Evolutionary conservation across 176 grass and related monocot species (phyloP).

Genomic region (Oryza nivara): DNA sequence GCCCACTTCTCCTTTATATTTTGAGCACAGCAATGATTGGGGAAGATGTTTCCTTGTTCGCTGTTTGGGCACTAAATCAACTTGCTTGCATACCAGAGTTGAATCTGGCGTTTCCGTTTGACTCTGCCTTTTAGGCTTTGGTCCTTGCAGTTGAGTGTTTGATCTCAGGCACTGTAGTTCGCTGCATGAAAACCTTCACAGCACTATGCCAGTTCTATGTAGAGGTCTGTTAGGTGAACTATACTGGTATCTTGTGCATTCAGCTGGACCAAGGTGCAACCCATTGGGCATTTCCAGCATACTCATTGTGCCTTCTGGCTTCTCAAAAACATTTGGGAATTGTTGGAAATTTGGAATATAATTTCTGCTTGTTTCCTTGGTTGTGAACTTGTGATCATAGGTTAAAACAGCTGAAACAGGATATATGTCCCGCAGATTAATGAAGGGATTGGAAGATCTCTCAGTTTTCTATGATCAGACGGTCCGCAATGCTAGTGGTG

Average conservation of each 20-base stretch:
- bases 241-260: background rate
- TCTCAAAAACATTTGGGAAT: background rate
- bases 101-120: background rate
- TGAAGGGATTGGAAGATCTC: conserved; percentile 97
- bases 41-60: too few species aligned
- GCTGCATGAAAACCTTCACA: conserved; percentile 8
- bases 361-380: conserved; percentile 38
- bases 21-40: too few species aligned
- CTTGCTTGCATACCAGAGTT: background rate
- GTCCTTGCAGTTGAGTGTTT: background rate
- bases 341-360: conserved; percentile 12
- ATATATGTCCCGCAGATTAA: conserved; percentile 96
- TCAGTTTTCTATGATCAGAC: conserved; percentile 96
- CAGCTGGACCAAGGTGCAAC: background rate
- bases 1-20: background rate
- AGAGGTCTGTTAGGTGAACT: background rate
- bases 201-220: background rate
- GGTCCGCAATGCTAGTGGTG: conserved; percentile 84
- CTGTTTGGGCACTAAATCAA: background rate
- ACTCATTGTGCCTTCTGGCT: background rate
- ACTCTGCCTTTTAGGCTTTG: background rate
- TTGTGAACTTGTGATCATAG: conserved; percentile 47
- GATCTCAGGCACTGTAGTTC: background rate
- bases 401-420: conserved; percentile 99
- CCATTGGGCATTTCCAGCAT: background rate